A percentile compares a stretch with the other conserved stretches of the same genome.
phyloP scores from a whole-genome alignment of 352 stramenopile genomes.

The Pythium monospermum region DNA sequence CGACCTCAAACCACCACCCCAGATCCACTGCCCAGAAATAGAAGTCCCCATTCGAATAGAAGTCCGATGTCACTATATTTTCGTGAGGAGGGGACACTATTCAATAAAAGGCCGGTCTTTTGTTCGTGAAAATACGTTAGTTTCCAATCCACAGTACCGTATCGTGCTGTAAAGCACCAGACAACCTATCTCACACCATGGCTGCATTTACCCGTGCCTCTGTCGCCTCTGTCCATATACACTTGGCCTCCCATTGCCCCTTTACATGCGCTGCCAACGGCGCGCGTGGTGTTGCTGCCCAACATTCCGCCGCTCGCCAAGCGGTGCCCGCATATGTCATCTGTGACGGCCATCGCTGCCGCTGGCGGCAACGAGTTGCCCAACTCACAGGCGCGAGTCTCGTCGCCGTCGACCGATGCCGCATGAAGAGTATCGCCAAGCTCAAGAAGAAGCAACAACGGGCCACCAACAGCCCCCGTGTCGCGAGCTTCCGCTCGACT shows the following conservation, averaged over 20 bases:
- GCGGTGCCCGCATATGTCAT: slow-evolving; percentile 85
- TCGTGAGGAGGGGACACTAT: not conserved
- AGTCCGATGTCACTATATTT: slow-evolving; percentile 1
- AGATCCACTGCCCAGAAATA: slow-evolving; percentile 1
- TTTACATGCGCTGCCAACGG: slow-evolving; percentile 73
- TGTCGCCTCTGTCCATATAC: slow-evolving; percentile 57
- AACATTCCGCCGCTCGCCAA: slow-evolving; percentile 85
- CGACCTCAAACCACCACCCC: slow-evolving; percentile 1
- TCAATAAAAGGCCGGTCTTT: not conserved
- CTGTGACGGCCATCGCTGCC: slow-evolving; percentile 55
- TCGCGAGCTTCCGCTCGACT: slow-evolving; percentile 51
- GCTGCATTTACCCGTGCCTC: slow-evolving; percentile 58
- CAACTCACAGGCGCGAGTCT: slow-evolving; percentile 61
- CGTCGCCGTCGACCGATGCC: slow-evolving; percentile 44
- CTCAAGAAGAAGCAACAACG: slow-evolving; percentile 60
- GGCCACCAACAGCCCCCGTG: slow-evolving; percentile 41
- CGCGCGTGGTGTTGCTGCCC: slow-evolving; percentile 67
- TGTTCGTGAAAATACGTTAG: not conserved
- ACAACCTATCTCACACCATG: too few species aligned
- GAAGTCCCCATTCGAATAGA: slow-evolving; percentile 1
- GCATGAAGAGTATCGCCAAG: slow-evolving; percentile 64
- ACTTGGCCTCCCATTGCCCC: slow-evolving; percentile 69
- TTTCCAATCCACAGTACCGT: not conserved
- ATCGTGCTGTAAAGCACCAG: too few species aligned
- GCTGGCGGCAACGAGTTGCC: slow-evolving; percentile 39